Evolutionary conservation across 768 basidiomycete genomes (phyloP).

Genomic region (Coprinopsis sp.): DNA sequence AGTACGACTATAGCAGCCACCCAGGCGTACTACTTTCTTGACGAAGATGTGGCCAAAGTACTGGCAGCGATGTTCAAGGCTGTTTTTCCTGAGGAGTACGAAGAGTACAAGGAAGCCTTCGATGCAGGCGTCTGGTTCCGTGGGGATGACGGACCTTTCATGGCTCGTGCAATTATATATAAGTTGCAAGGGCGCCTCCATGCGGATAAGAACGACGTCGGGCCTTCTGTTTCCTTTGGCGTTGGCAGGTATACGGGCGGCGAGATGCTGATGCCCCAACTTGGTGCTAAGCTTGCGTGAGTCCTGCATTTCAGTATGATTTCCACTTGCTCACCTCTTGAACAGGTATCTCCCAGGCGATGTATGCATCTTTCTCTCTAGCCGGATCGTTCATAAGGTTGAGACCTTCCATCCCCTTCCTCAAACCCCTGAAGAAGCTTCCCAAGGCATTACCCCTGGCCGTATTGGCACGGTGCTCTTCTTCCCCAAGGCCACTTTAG

Average conservation of each 20-base stretch:
- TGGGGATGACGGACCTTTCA: conserved; percentile 10
- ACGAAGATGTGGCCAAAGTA: background rate
- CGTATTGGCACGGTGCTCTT: conserved; percentile 12
- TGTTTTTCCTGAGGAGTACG: conserved; percentile 5
- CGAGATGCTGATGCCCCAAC: conserved; percentile 13
- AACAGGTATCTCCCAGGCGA: conserved; percentile 11
- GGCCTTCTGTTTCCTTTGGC: conserved; percentile 9
- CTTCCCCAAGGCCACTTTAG: conserved; percentile 12
- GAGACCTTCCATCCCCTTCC: background rate
- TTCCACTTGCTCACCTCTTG: background rate
- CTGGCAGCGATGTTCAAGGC: conserved; percentile 5
- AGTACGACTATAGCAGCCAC: background rate
- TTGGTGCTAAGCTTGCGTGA: conserved; percentile 11
- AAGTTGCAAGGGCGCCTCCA: conserved; percentile 13
- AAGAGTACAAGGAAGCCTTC: conserved; percentile 7
- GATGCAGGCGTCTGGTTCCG: conserved; percentile 4
- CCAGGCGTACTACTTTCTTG: conserved; percentile 1
- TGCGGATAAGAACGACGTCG: conserved; percentile 7
- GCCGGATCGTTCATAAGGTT: conserved; percentile 9
- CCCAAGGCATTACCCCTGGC: conserved; percentile 7
- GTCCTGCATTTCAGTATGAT: background rate
- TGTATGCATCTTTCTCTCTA: conserved; percentile 11
- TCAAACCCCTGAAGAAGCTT: background rate
- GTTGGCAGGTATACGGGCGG: conserved; percentile 8
- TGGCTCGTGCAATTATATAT: conserved; percentile 11